Conservation (phyloP, 345 rosid species). For the Eutrema japonicum region DNA sequence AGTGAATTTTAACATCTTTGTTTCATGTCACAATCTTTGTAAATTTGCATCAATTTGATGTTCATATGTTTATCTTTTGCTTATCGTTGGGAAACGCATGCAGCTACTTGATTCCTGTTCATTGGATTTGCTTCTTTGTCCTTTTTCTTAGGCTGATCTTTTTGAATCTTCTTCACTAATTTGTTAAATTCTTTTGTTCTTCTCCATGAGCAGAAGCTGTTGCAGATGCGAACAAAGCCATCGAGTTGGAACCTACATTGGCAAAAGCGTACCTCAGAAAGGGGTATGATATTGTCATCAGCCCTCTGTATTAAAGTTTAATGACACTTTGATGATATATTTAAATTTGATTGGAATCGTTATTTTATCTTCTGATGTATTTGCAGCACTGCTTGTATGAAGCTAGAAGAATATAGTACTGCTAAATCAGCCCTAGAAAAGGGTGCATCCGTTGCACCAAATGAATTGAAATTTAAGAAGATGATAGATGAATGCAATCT, state of each 20-base stretch:
- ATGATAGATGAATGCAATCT: conserved; percentile 63
- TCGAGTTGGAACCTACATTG: conserved; percentile 61
- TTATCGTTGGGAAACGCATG: too few species aligned
- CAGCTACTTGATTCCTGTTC: neutral
- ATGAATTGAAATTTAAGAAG: conserved; percentile 52
- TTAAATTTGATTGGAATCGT: neutral
- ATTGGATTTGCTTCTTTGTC: neutral
- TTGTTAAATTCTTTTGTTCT: conserved; percentile 17
- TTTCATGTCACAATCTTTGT: neutral
- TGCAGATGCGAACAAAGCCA: conserved; percentile 74
- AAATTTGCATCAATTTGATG: neutral
- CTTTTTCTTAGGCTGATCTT: too few species aligned
- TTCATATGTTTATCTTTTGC: neutral
- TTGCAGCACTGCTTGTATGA: conserved; percentile 69
- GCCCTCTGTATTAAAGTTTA: neutral
- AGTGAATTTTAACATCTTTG: neutral
- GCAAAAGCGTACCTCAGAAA: conserved; percentile 73
- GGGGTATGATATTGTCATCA: conserved; percentile 51
- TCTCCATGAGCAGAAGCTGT: conserved; percentile 67
- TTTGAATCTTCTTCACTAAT: too few species aligned
- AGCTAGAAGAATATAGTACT: conserved; percentile 66
- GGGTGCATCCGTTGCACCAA: conserved; percentile 56
- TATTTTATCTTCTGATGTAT: neutral
- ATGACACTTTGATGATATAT: neutral
- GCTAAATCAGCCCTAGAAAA: conserved; percentile 71